Evolutionary conservation across 495 filamentous ascomycete genomes (phyloP).

Genomic region (Pseudotulostoma volvatum): DNA sequence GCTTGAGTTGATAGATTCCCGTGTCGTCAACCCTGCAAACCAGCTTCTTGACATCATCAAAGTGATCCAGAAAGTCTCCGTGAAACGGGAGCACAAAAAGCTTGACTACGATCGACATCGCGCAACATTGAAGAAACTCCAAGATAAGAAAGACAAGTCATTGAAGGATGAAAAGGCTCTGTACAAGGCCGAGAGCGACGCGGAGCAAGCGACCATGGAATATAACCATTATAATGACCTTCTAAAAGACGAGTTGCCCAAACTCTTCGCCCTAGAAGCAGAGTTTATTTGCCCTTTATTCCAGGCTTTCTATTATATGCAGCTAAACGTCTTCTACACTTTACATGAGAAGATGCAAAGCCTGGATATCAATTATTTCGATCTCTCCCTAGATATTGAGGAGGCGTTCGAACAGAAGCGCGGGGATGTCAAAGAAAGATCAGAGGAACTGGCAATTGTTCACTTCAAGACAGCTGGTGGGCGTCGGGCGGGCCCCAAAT

Average conservation of each 20-base stretch:
- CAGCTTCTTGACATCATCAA: slow-evolving; percentile 93
- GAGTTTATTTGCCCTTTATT: slow-evolving; percentile 97
- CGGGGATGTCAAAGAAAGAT: slow-evolving; percentile 65
- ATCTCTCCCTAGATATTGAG: slow-evolving; percentile 76
- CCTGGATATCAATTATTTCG: slow-evolving; percentile 94
- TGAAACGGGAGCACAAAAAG: slow-evolving; percentile 94
- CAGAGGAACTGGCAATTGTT: slow-evolving; percentile 62
- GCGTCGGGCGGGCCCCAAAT: slow-evolving; percentile 30
- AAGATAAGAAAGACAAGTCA: slow-evolving; percentile 94
- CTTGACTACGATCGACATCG: slow-evolving; percentile 86
- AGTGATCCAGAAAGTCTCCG: slow-evolving; percentile 70
- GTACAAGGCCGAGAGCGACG: slow-evolving; percentile 87
- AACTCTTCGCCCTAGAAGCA: slow-evolving; percentile 79
- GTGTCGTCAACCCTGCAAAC: slow-evolving; percentile 85
- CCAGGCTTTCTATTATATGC: slow-evolving; percentile 99
- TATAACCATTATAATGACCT: slow-evolving; percentile 95
- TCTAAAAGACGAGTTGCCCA: slow-evolving; percentile 86
- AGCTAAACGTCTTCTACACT: slow-evolving; percentile 98
- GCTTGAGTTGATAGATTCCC: slow-evolving; percentile 90
- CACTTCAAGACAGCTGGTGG: slow-evolving; percentile 76
- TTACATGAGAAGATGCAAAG: slow-evolving; percentile 94
- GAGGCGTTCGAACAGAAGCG: slow-evolving; percentile 79
- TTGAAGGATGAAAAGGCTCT: slow-evolving; percentile 94
- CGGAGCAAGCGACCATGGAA: slow-evolving; percentile 84
- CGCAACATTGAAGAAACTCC: slow-evolving; percentile 71